phyloP scores from a whole-genome alignment of 2,329 filamentous ascomycete genomes.

The Penicillium sp. region DNA sequence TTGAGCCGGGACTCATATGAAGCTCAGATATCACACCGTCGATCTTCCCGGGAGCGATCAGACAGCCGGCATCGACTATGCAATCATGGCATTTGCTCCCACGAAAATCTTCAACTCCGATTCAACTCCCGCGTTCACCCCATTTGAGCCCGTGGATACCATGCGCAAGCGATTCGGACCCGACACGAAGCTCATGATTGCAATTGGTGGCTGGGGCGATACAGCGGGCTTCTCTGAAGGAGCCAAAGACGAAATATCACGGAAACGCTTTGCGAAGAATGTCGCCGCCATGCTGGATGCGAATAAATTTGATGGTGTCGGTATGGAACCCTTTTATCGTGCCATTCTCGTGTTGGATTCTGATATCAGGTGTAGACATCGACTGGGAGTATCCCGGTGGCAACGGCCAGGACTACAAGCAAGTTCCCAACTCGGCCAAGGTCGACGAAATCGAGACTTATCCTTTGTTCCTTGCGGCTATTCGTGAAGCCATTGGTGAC shows the following conservation, averaged over 20 bases:
- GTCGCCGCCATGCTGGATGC: slow-evolving; percentile 56
- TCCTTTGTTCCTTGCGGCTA: slow-evolving; percentile 54
- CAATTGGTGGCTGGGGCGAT: slow-evolving; percentile 71
- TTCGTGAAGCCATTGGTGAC: slow-evolving; percentile 54
- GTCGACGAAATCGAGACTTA: slow-evolving; percentile 56
- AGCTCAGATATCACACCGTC: slow-evolving; percentile 37
- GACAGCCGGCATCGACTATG: slow-evolving; percentile 48
- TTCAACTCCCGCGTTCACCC: slow-evolving; percentile 42
- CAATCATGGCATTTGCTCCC: slow-evolving; percentile 51
- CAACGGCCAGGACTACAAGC: slow-evolving; percentile 64
- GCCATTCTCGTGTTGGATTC: background rate
- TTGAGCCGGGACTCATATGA: slow-evolving; percentile 2
- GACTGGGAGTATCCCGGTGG: slow-evolving; percentile 62
- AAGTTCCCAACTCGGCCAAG: slow-evolving; percentile 54
- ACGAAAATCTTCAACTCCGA: slow-evolving; percentile 47
- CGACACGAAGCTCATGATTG: slow-evolving; percentile 60
- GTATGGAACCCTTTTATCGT: slow-evolving; percentile 29
- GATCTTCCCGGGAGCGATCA: slow-evolving; percentile 29
- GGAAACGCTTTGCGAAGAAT: slow-evolving; percentile 57
- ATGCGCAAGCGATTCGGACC: slow-evolving; percentile 50
- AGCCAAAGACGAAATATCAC: slow-evolving; percentile 47
- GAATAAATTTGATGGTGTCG: slow-evolving; percentile 60
- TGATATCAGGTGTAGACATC: slow-evolving; percentile 44
- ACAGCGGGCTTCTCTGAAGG: slow-evolving; percentile 56
- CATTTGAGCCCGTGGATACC: slow-evolving; percentile 49